Base-by-base conservation (phyloP, 352 stramenopile species). In the Hyaloperonospora arabidopsidis region DNA sequence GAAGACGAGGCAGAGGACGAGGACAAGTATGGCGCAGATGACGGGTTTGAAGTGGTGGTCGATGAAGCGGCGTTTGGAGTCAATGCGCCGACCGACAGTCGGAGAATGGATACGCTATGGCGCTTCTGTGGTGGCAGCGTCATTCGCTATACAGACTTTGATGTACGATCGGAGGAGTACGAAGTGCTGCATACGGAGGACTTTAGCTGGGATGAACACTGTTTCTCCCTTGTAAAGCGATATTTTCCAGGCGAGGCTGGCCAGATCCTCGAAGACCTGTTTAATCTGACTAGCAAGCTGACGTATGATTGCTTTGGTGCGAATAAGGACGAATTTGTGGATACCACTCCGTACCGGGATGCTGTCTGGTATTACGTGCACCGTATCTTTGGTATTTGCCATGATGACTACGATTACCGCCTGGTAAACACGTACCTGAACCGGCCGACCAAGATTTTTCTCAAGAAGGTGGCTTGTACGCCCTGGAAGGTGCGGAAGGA, bases 331-430 rank as follows among this genome's bases (percentile, higher is more conserved):
- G 61, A 74, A 22, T 70, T 65, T 35, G 59, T 92, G 38, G 82
- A 94, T 71, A 94, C 84, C 23, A 79, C 63, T 45, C 79, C 84
- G 43, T 94, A 89, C 63, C 84, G 82, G 18, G 70, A 84, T 40
- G 84, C 84, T 48, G 85, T 94, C 25, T 92, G 84, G 82, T 91
- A 89, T 62, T 94, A 92, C 36, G 82, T 93, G 15, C 84, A 92
- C 55, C 81, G 84, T 51, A 88, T 92, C 61, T 91, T 92, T 32
- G 84, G 84, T 36, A 94, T 94, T 61, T 93, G 81, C 60, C 79
- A 93, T 63, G 84, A 93, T 44, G 84, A 92, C 63, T 93, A 93
- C 53, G 80, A 93, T 63, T 93, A 93, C 61, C 67, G 74, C 34
- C 80, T 88, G 54, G 78, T 93, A 19, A 92, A 92, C 55, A 70